Percentiles rank a stretch among this genome's conserved stretches.
phyloP scores from a whole-genome alignment of 768 basidiomycete genomes.

The Lyophyllum semitale region DNA sequence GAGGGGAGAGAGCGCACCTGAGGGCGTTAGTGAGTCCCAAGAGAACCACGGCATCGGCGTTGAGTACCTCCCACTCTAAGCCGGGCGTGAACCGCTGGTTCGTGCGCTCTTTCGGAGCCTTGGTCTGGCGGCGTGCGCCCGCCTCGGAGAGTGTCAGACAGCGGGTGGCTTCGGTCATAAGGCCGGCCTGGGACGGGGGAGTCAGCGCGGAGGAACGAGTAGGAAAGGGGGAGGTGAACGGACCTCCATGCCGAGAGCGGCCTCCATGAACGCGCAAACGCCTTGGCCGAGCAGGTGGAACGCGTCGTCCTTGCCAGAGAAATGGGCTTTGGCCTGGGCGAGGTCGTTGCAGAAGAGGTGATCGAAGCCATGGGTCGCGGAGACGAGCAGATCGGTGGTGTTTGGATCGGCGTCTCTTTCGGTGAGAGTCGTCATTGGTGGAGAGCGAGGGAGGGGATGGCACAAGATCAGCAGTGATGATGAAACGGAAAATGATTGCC shows the following conservation, averaged over 20 bases:
- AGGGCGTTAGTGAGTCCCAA: constrained; percentile 72
- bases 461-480: too few species aligned
- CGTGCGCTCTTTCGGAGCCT: constrained; percentile 32
- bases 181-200: constrained; percentile 39
- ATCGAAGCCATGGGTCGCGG: constrained; percentile 61
- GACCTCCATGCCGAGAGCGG: constrained; percentile 82
- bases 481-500: too few species aligned
- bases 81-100: constrained; percentile 56
- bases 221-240: constrained; percentile 10
- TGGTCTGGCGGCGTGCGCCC: constrained; percentile 54
- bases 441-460: background rate
- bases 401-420: too few species aligned
- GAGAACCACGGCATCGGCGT: constrained; percentile 72
- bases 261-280: constrained; percentile 73
- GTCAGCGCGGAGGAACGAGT: background rate
- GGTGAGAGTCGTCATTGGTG: background rate
- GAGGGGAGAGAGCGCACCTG: constrained; percentile 43
- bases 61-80: constrained; percentile 75
- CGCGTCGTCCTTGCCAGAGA: constrained; percentile 56
- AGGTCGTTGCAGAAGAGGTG: constrained; percentile 71
- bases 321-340: constrained; percentile 48
- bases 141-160: constrained; percentile 62
- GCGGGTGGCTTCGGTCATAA: constrained; percentile 64
- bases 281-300: constrained; percentile 77
- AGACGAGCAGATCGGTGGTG: constrained; percentile 26